Evolutionary conservation across 345 rosid genomes (phyloP).

Genomic region (Atalantia buxifolia): DNA sequence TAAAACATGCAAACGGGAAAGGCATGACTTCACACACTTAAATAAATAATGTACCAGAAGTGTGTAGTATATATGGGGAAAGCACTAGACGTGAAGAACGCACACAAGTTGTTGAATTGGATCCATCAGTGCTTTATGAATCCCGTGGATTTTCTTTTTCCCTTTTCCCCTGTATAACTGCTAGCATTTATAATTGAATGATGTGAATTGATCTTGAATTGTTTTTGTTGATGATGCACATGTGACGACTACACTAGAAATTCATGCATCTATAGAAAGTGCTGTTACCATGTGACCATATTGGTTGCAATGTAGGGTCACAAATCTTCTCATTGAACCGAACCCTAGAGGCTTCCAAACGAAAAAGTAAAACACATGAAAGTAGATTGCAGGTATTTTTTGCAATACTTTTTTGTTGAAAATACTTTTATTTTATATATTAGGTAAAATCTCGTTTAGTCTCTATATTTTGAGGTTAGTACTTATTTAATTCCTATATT

Average conservation of each 20-base stretch:
- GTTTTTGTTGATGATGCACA: background rate
- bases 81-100: background rate
- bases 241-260: background rate
- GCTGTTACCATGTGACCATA: background rate
- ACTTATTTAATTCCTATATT: too few species aligned
- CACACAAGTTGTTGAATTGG: background rate
- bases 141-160: background rate
- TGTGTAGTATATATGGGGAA: background rate
- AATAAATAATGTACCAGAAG: too few species aligned
- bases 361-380: background rate
- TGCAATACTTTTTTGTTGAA: too few species aligned
- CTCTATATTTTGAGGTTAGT: too few species aligned
- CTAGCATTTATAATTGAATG: background rate
- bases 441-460: too few species aligned
- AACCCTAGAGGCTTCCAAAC: background rate
- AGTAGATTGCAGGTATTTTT: background rate
- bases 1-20: too few species aligned
- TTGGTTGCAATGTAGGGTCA: background rate
- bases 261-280: background rate
- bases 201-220: background rate
- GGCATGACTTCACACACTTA: too few species aligned
- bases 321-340: background rate
- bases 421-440: background rate
- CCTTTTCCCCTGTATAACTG: too few species aligned
- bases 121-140: background rate